Percentiles rank a stretch among this genome's conserved stretches.
phyloP scores from a whole-genome alignment of 1,284 basidiomycete species.

The Stereum hirsutum region DNA sequence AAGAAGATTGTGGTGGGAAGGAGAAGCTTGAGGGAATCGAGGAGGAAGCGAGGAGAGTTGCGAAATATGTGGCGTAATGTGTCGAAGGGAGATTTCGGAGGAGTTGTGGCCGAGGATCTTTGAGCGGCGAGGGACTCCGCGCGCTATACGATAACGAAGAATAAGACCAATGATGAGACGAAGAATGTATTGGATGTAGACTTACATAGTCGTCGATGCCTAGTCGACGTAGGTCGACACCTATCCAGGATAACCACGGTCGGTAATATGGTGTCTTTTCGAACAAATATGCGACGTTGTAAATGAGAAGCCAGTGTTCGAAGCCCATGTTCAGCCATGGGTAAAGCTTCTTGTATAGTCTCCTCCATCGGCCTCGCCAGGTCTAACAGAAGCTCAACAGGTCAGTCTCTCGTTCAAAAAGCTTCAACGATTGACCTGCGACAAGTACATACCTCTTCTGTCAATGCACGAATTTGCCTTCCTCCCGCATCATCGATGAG shows the following conservation, averaged over 20 bases:
- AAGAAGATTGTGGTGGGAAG: constrained; percentile 93
- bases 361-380: constrained; percentile 37
- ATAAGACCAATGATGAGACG: background rate
- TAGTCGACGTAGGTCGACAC: constrained; percentile 74
- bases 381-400: constrained; percentile 21
- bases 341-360: constrained; percentile 64
- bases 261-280: constrained; percentile 82
- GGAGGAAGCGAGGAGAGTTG: constrained; percentile 49
- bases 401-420: no score
- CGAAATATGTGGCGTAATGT: constrained; percentile 10
- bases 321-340: constrained; percentile 75
- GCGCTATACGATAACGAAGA: no score
- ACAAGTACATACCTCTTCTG: constrained; percentile 36
- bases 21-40: constrained; percentile 75
- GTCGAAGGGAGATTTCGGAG: background rate
- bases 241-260: constrained; percentile 85
- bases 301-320: constrained; percentile 76
- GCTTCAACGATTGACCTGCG: background rate
- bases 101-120: no score
- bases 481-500: constrained; percentile 47
- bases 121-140: constrained; percentile 26
- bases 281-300: constrained; percentile 89
- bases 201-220: constrained; percentile 69
- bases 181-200: constrained; percentile 6
- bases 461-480: constrained; percentile 33